phyloP scores from a whole-genome alignment of 2,329 filamentous ascomycete species.

The Scedosporium boydii region DNA sequence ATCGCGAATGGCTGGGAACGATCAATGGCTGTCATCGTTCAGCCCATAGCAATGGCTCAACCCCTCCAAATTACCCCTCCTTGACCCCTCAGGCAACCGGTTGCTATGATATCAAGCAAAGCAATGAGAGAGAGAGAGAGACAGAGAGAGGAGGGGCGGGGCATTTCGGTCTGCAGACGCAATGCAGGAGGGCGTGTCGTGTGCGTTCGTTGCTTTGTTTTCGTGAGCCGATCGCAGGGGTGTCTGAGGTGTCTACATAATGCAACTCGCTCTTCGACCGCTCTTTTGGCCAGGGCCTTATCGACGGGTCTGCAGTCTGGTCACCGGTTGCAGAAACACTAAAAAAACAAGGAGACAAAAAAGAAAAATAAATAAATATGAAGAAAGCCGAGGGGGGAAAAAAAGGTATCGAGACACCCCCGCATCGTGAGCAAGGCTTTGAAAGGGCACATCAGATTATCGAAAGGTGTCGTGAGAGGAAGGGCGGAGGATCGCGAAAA shows the following conservation, averaged over 20 bases:
- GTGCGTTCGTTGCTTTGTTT: neutral
- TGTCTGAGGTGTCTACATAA: neutral
- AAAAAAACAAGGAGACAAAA: too few species aligned
- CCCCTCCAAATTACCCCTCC: neutral
- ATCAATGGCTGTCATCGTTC: neutral
- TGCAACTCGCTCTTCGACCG: neutral
- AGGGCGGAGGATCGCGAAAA: neutral
- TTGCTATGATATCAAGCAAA: neutral
- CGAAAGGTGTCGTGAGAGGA: neutral
- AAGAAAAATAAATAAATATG: too few species aligned
- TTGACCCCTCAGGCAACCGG: neutral
- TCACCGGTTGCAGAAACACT: neutral
- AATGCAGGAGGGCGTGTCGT: neutral
- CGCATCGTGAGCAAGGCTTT: neutral
- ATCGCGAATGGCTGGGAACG: neutral
- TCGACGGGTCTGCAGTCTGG: neutral
- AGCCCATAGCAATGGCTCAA: neutral
- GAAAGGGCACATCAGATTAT: neutral
- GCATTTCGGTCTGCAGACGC: neutral
- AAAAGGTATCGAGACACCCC: too few species aligned
- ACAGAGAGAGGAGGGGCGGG: neutral
- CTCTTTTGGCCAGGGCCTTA: neutral
- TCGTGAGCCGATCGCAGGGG: conserved; percentile 1
- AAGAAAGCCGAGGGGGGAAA: too few species aligned
- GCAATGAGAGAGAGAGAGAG: neutral